Evolutionary conservation across 768 basidiomycete species (phyloP), one percentile per base, ranked within the genome.

Genomic region (Collybia mongolica): DNA sequence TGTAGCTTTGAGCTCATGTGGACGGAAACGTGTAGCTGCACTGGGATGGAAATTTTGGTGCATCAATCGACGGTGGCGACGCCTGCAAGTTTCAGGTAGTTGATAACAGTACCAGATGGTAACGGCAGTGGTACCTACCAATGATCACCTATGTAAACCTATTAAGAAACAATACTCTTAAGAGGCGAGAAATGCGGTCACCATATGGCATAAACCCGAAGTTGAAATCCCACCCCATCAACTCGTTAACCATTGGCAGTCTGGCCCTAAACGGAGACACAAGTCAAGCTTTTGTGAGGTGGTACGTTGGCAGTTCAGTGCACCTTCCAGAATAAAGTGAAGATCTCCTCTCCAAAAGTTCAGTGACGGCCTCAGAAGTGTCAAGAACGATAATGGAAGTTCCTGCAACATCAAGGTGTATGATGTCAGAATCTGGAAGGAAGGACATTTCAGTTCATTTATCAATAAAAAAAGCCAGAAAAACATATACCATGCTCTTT

Each of bases 11-110:
- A 56, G 35, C 44, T 63, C 59, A 8, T 58, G 41, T 3, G 66
- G 62, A 1, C 48, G 55, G 43, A 58, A 66, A 2, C 50, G 51
- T 19, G 52, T 44, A 3, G 54, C 46, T 4, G 57, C 57, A 8
- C 28, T 39, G 1, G 54, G 26, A 39, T 65, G 54, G 35, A 69
- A 61, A 3, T 54, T 54, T 29, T 62, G 54, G 19, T 63, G 60
- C 28, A 65, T 54, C 1, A 65, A 4, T 26, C 53, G 45, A 11
- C 64, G 61, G 35, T 61, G 60, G 2, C 54, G 40, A 32, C 65
- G 64, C 64, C 64, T 65, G 12, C 2, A 19, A 14, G 12, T 14
- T 20, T 42, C 44, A 29, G 28, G 14, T 29, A n/a, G 29, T 28
- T 17, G 15, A 22, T 2, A 12, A 26, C 29, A 17, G 5, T 9